Evolutionary conservation across 202 grass and related monocot species (phyloP).

Genomic region (Brachypodium distachyon): DNA sequence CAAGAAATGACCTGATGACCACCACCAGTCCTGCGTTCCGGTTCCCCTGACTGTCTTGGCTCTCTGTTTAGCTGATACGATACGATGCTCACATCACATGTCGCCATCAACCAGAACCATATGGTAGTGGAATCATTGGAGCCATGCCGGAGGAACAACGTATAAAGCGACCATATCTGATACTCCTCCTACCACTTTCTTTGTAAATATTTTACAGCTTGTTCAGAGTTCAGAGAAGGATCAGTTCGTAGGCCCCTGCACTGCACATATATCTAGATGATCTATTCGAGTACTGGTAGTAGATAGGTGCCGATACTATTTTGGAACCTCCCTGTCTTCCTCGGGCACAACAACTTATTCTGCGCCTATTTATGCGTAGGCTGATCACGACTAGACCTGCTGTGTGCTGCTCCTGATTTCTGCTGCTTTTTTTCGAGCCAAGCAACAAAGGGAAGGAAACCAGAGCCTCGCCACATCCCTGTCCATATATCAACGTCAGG

Average conservation of each 20-base stretch:
- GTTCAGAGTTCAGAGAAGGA: not conserved
- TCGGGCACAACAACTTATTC: not conserved
- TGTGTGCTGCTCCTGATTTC: not conserved
- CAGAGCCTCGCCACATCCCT: not conserved
- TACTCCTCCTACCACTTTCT: not conserved
- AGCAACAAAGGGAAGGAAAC: constrained; percentile 24
- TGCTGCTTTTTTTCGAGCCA: constrained; percentile 32
- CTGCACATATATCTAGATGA: not conserved
- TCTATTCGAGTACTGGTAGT: not conserved
- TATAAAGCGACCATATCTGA: constrained; percentile 10
- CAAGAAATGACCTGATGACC: not conserved
- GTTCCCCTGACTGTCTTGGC: not conserved
- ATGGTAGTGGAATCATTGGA: not conserved
- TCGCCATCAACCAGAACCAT: not conserved
- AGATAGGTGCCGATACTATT: not conserved
- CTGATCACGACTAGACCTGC: constrained; percentile 38
- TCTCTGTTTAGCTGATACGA: no score
- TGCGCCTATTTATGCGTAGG: not conserved
- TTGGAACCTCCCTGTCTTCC: constrained; percentile 42
- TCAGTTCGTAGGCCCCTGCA: not conserved
- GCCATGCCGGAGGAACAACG: not conserved
- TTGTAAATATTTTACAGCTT: not conserved
- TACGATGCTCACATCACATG: constrained; percentile 19
- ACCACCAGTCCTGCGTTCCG: not conserved
- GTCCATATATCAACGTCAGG: constrained; percentile 28